These are phyloP conservation scores for Xylaria sp. DNA, from an alignment of 2,329 filamentous ascomycete species.

Conservation along the genomic window DNA sequence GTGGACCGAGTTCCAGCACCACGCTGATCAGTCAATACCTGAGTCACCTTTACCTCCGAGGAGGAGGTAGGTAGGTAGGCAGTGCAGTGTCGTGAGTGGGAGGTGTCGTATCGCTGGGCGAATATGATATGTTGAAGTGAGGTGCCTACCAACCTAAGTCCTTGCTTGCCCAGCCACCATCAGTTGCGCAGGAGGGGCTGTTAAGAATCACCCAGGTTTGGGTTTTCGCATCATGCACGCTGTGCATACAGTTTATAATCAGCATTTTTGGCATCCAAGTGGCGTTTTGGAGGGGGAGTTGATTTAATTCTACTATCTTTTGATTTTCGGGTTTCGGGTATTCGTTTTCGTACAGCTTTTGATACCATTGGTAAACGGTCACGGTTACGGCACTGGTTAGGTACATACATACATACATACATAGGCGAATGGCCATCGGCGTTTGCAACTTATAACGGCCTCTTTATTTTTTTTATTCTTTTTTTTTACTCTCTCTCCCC, in stretches of 20 bases:
- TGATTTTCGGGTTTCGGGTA: neutral
- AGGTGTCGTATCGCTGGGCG: too few relatives aligned
- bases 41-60: slow-evolving; percentile 12
- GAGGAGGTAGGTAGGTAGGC: neutral
- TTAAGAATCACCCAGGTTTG: neutral
- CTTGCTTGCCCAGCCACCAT: too few relatives aligned
- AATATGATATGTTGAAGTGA: too few relatives aligned
- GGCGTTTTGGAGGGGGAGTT: neutral
- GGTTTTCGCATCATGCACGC: neutral
- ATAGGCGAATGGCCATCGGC: neutral
- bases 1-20: slow-evolving; percentile 37
- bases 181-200: neutral
- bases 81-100: too few relatives aligned
- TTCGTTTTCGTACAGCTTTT: neutral
- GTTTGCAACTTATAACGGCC: neutral
- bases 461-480: too few relatives aligned
- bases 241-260: neutral
- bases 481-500: too few relatives aligned
- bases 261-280: slow-evolving; percentile 6
- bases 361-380: slow-evolving; percentile 24
- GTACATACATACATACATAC: too few relatives aligned
- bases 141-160: too few relatives aligned
- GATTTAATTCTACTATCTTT: neutral
- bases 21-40: slow-evolving; percentile 25
- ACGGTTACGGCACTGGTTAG: neutral